Evolutionary conservation across 176 grass and related monocot species (phyloP).

Genomic region (Phoenix dactylifera): DNA sequence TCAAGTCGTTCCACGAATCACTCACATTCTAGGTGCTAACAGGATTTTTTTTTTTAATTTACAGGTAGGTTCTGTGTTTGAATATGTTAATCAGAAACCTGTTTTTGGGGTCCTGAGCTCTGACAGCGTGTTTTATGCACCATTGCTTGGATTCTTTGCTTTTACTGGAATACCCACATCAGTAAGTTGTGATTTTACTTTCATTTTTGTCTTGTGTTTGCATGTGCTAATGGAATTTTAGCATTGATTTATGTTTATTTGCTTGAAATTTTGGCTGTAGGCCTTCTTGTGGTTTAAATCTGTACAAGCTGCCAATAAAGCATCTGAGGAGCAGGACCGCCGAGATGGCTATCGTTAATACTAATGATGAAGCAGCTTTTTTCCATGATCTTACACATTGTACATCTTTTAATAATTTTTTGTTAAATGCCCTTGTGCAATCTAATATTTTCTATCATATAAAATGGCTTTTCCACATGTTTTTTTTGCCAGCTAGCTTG

Average conservation of each 20-base stretch:
- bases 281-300: slow-evolving; percentile 83
- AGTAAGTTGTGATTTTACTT: slow-evolving; percentile 34
- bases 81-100: slow-evolving; percentile 69
- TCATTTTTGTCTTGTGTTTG: not conserved
- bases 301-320: slow-evolving; percentile 71
- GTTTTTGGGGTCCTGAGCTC: slow-evolving; percentile 69
- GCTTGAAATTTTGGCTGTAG: slow-evolving; percentile 24
- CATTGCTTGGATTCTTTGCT: slow-evolving; percentile 88
- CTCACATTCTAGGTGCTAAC: not conserved
- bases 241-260: slow-evolving; percentile 2
- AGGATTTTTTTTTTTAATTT: not conserved
- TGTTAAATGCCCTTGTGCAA: too few species aligned
- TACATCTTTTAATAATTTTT: too few species aligned
- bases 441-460: too few species aligned
- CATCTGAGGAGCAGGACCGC: slow-evolving; percentile 80
- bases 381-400: too few species aligned
- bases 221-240: not conserved
- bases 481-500: too few species aligned
- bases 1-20: not conserved
- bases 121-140: slow-evolving; percentile 76
- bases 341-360: slow-evolving; percentile 48
- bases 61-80: slow-evolving; percentile 91
- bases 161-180: slow-evolving; percentile 85
- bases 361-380: not conserved
- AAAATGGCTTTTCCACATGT: too few species aligned